phyloP scores from a whole-genome alignment of 2,329 filamentous ascomycete species.

The Aspergillus sergii region DNA sequence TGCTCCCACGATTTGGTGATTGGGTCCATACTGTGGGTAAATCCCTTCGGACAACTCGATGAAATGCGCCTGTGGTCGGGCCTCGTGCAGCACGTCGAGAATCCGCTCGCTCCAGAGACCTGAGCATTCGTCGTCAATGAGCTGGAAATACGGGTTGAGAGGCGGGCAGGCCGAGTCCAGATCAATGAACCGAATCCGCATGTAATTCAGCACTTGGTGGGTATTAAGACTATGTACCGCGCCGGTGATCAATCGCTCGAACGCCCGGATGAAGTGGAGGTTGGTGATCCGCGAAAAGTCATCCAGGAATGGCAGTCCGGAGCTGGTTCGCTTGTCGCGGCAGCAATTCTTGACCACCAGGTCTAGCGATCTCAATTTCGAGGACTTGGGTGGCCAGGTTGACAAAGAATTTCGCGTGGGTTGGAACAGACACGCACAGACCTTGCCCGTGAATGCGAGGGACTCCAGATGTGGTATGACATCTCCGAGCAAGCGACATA shows the following conservation, averaged over 20 bases:
- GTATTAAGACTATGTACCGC: slow-evolving; percentile 63
- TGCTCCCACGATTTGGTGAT: slow-evolving; percentile 35
- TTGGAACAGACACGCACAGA: slow-evolving; percentile 71
- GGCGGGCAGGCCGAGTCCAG: slow-evolving; percentile 71
- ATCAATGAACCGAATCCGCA: slow-evolving; percentile 75
- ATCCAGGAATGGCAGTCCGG: slow-evolving; percentile 53
- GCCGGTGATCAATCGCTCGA: slow-evolving; percentile 68
- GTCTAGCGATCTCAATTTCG: slow-evolving; percentile 65
- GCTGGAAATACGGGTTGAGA: slow-evolving; percentile 72
- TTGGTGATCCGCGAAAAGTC: slow-evolving; percentile 73
- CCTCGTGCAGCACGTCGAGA: slow-evolving; percentile 60
- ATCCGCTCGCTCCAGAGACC: slow-evolving; percentile 75
- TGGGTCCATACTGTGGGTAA: slow-evolving; percentile 44
- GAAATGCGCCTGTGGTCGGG: slow-evolving; percentile 62
- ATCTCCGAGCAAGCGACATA: slow-evolving; percentile 66
- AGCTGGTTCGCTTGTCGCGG: slow-evolving; percentile 41
- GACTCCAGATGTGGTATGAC: slow-evolving; percentile 66
- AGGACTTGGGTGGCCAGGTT: slow-evolving; percentile 43
- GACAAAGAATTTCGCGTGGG: slow-evolving; percentile 55
- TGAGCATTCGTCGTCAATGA: slow-evolving; percentile 62
- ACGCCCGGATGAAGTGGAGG: slow-evolving; percentile 70
- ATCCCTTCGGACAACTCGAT: slow-evolving; percentile 67
- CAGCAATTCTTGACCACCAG: slow-evolving; percentile 76
- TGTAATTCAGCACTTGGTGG: slow-evolving; percentile 62
- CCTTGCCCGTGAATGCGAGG: slow-evolving; percentile 70